Evolutionary conservation across 345 rosid genomes (phyloP), one percentile per base, ranked within the genome.

Genomic region (Salix purpurea): DNA sequence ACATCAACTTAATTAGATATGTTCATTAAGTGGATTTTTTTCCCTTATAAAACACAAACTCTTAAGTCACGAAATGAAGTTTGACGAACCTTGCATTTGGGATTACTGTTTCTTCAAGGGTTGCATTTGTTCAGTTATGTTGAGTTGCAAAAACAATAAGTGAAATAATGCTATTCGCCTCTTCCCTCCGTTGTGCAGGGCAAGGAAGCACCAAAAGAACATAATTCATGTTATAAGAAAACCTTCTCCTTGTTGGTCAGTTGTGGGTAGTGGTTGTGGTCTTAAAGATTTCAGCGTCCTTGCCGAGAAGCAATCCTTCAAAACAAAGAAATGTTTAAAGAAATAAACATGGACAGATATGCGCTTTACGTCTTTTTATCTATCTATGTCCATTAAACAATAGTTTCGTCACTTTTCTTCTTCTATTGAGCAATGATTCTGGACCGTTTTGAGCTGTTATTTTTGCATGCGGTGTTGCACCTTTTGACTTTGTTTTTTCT

Each of bases 401-500:
- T 40, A 19, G 26, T 50, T 66, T 70, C 2, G 42, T 70, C 44
- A 24, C 56, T 46, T 65, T 26, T 34, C 52, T 30, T 24, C 50
- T 46, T 71, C 21, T 23, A 21, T 46, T 10, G 16, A 54, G 18
- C 58, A 23, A 71, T 76, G 72, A 54, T 68, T 21, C 69, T 69
- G 58, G 75, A 73, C 72, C 67, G 34, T 64, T 34, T 70, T 24
- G 48, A 69, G 77, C 21, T 72, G 67, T 70, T 67, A 67, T 18
- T 52, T 36, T 21, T 36, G 44, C 73, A 32, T 12, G 72, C 8
- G 48, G 21, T 72, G 69, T 62, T 12, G 24, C 65, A 34, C 37
- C 69, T 77, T 71, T 52, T 74, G 82, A 82, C 82, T 75, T 73
- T 71, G 34, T 40, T 70, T 34, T 72, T 54, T 61, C 75, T 75